A percentile compares a stretch with the other conserved stretches of the same genome.
phyloP scores from a whole-genome alignment of 75 land plant genomes.

The Sequoia sempervirens region DNA sequence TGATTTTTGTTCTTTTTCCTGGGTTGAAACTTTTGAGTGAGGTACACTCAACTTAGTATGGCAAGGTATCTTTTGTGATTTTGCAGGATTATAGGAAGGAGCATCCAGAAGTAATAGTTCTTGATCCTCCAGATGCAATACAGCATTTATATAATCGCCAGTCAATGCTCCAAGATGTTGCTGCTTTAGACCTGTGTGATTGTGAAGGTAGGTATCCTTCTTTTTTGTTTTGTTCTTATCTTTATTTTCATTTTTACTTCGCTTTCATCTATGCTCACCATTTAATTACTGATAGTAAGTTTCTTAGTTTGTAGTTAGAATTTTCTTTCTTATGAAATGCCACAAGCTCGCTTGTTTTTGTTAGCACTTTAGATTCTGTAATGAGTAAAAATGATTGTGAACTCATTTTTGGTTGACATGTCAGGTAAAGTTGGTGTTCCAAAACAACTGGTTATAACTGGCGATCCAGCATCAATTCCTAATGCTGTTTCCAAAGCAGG shows the following conservation, averaged over 20 bases:
- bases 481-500: constrained; percentile 63
- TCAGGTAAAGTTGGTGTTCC: constrained; percentile 83
- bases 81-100: constrained; percentile 61
- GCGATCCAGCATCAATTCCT: constrained; percentile 76
- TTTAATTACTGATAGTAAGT: background rate
- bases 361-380: background rate
- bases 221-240: background rate
- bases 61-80: background rate
- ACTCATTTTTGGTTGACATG: background rate
- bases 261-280: background rate
- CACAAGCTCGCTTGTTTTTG: background rate
- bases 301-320: background rate
- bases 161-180: constrained; percentile 87
- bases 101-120: constrained; percentile 85
- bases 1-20: background rate
- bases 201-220: constrained; percentile 42
- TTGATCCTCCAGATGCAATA: constrained; percentile 91
- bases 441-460: constrained; percentile 57
- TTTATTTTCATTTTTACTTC: background rate
- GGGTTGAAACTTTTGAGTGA: background rate
- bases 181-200: constrained; percentile 57
- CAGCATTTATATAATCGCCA: constrained; percentile 81
- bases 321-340: background rate
- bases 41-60: no score
- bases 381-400: background rate